Evolutionary conservation across 371 early-diverging fungal species (phyloP), one percentile per base, ranked within the genome.

Genomic region (Mortierella sp.): DNA sequence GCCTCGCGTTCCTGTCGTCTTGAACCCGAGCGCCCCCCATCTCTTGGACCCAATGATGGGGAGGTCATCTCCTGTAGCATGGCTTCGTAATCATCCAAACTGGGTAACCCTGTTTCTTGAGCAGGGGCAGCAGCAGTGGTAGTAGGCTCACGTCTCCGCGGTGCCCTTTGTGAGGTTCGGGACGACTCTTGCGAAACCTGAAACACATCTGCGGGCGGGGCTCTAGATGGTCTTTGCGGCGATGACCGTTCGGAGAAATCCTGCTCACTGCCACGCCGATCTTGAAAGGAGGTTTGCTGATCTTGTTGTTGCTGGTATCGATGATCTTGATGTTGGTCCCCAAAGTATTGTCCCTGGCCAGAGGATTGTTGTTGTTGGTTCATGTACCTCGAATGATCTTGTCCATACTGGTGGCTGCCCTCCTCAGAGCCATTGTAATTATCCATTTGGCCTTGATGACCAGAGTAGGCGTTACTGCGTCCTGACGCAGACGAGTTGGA

Each of bases 41-140:
- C 68, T 21, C 49, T 61, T 1, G 76, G 69, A 12, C 57, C 62
- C 29, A 61, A 3, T n/a, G 17, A 51, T 4, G 76, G 69, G 2
- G 76, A 76, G 17, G 76, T 57, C 60, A 76, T 76, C 27, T 68
- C 41, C 17, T 69, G 60, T 21, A 76, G 51, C 76, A 76, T 76
- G 0, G 57, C 68, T 41, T 76, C 76, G 25, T 76, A 76, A 39
- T 76, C 69, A 48, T 76, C 76, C 29, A 76, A 31, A 46, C 57
- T 60, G 7, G 60, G 76, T 25, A 76, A 17, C 1, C 31, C 39
- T 0, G 52, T 19, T 0, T 59, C 60, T 2, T 76, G 65, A 17
- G 63, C 47, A 22, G 51, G n/a, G n/a, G n/a, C n/a, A n/a, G n/a
- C n/a, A n/a, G n/a, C 17, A 53, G 28, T 24, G 25, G 59, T 40